Percentiles rank a stretch among this genome's conserved stretches.
These are phyloP conservation scores for Penicillium tannophilum DNA, from an alignment of 495 filamentous ascomycete species.

Conservation along the genomic window DNA sequence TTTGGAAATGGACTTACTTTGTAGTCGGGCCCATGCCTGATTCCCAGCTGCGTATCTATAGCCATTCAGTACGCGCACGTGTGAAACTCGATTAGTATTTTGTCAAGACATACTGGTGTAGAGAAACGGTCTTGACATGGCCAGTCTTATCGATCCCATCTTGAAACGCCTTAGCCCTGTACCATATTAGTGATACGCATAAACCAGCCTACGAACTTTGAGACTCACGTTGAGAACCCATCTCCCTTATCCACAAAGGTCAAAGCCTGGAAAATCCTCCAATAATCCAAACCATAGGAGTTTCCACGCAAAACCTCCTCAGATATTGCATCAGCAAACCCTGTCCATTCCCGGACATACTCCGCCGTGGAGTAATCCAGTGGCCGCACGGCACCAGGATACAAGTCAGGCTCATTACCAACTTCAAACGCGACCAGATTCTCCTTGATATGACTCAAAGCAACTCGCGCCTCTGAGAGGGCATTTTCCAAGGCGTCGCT, in stretches of 20 bases:
- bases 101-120: slow-evolving; percentile 16
- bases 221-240: slow-evolving; percentile 14
- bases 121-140: slow-evolving; percentile 20
- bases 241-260: slow-evolving; percentile 15
- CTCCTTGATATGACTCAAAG: slow-evolving; percentile 17
- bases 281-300: slow-evolving; percentile 16
- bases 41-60: slow-evolving; percentile 20
- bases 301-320: slow-evolving; percentile 17
- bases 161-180: slow-evolving; percentile 14
- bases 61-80: background rate
- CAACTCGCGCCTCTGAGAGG: slow-evolving; percentile 13
- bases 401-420: slow-evolving; percentile 23
- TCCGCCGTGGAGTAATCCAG: slow-evolving; percentile 13
- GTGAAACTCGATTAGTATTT: background rate
- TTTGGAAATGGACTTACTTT: slow-evolving; percentile 7
- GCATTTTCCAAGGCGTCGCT: slow-evolving; percentile 18
- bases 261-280: slow-evolving; percentile 22
- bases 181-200: background rate
- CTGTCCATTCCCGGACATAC: slow-evolving; percentile 19
- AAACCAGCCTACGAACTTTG: background rate
- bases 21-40: slow-evolving; percentile 18
- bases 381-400: slow-evolving; percentile 15
- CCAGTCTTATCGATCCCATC: slow-evolving; percentile 17
- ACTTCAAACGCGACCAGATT: slow-evolving; percentile 21
- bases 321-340: slow-evolving; percentile 21